Conservation (phyloP, 2,329 filamentous ascomycete species). For the Trichothecium sympodiale region DNA sequence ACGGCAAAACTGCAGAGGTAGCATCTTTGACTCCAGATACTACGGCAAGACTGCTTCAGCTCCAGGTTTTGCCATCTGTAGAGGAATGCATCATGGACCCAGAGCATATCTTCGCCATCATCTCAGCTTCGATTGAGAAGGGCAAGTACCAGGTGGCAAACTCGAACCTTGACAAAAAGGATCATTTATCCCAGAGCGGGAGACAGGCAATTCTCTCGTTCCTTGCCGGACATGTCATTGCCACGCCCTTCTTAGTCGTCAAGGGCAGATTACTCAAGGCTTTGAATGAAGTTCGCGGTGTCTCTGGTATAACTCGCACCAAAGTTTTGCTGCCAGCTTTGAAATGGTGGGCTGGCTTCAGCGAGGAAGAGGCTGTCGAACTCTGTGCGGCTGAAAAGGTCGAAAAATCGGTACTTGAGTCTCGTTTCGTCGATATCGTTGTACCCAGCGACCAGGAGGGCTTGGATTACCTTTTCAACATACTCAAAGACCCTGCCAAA, state of each 20-base stretch:
- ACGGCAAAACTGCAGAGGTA: conserved; percentile 36
- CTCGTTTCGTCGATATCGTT: conserved; percentile 37
- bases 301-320: conserved; percentile 57
- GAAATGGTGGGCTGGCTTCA: conserved; percentile 53
- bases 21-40: conserved; percentile 4
- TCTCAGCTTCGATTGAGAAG: conserved; percentile 33
- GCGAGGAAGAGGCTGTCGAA: conserved; percentile 35
- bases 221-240: conserved; percentile 60
- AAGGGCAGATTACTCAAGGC: conserved; percentile 63
- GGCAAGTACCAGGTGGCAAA: conserved; percentile 26
- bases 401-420: conserved; percentile 30
- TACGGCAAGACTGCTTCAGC: conserved; percentile 33
- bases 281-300: conserved; percentile 61
- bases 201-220: conserved; percentile 59
- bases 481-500: conserved; percentile 29
- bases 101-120: conserved; percentile 53
- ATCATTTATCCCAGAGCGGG: conserved; percentile 45
- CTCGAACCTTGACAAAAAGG: conserved; percentile 34
- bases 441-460: conserved; percentile 41
- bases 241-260: conserved; percentile 56
- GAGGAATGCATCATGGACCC: conserved; percentile 82
- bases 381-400: conserved; percentile 27
- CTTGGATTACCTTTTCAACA: conserved; percentile 38
- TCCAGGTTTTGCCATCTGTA: conserved; percentile 60
- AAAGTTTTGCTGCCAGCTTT: conserved; percentile 68